Conservation (phyloP, 169 alveolate genomes). For the Plasmodium reichenowi region DNA sequence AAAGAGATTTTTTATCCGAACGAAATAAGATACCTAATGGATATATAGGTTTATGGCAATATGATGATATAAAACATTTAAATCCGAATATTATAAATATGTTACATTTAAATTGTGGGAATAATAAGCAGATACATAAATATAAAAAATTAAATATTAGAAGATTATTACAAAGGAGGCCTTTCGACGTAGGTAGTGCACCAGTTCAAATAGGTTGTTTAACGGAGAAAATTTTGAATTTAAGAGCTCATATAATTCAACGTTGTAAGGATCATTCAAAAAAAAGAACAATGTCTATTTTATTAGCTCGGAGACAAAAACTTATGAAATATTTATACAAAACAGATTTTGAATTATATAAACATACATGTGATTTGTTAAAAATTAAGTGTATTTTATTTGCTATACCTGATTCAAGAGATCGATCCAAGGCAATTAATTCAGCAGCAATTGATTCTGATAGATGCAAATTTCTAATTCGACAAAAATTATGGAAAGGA, state of each 20-base stretch:
- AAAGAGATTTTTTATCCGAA: slow-evolving; percentile 89
- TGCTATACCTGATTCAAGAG: slow-evolving; percentile 91
- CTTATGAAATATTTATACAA: slow-evolving; percentile 88
- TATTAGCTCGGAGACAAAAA: slow-evolving; percentile 87
- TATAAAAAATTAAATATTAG: slow-evolving; percentile 79
- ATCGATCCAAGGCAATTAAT: slow-evolving; percentile 88
- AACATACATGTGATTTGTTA: slow-evolving; percentile 86
- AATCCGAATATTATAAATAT: slow-evolving; percentile 79
- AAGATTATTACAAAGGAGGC: slow-evolving; percentile 86
- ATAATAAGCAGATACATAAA: slow-evolving; percentile 75
- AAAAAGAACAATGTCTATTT: slow-evolving; percentile 88
- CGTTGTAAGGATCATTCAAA: slow-evolving; percentile 86
- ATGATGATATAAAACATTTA: slow-evolving; percentile 82
- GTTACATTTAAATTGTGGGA: slow-evolving; percentile 84
- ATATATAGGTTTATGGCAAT: slow-evolving; percentile 86
- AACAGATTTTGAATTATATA: slow-evolving; percentile 86
- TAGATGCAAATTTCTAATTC: slow-evolving; percentile 88
- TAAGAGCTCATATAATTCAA: slow-evolving; percentile 87
- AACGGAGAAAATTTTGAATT: slow-evolving; percentile 89
- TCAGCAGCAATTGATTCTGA: slow-evolving; percentile 90
- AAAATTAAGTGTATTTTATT: slow-evolving; percentile 87
- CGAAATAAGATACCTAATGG: slow-evolving; percentile 87
- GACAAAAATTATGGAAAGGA: slow-evolving; percentile 91
- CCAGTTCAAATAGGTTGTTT: slow-evolving; percentile 90
- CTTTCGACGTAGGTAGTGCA: slow-evolving; percentile 87